Base-by-base conservation (phyloP, 2,329 filamentous ascomycete genomes). In the Shiraia sp. region DNA sequence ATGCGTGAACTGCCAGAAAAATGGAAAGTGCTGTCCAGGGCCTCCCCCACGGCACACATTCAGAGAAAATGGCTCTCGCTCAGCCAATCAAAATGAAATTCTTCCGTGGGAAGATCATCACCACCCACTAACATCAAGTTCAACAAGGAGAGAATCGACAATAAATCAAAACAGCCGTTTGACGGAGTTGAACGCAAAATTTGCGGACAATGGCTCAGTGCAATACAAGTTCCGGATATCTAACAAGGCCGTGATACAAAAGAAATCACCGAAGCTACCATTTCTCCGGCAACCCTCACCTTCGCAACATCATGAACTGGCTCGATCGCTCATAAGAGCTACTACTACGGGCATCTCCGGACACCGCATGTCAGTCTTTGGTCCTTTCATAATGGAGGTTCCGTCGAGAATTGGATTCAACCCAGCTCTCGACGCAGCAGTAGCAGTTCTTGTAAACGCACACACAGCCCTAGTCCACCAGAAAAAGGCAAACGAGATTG, bases 1-100 rank as follows among this genome's bases (percentile, higher is more conserved):
- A 14, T 69, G 65, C 42, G 25, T 59, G 13, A 65, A 68, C 19
- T 69, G 65, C 44, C 54, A 59, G 39, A 67, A 63, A 37, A 68
- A 68, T 40, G 40, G 54, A 7, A 68, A 66, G 41, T 40, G 38
- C 32, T 69, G 65, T 47, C 63, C 65, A 13, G 65, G 65, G 1
- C 63, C 60, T 30, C 64, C 63, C 15, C 49, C 60, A 19, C 55
- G 60, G 32, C 63, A 67, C 31, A 67, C 60, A 0, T 67, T 67
- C 49, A 61, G 46, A 53, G 60, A 64, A 19, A 40, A 57, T 10
- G 61, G 60, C 10, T 55, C 55, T 12, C 49, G 42, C 31, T 36
- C 62, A 7, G 49, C 42, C 12, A 42, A 14, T 10, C 41, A 36
- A 16, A 7, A 40, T 6, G 25, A 41, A 12, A 32, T 28, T 17